phyloP scores from a whole-genome alignment of 2,329 filamentous ascomycete genomes.

The Penicillium sp. region DNA sequence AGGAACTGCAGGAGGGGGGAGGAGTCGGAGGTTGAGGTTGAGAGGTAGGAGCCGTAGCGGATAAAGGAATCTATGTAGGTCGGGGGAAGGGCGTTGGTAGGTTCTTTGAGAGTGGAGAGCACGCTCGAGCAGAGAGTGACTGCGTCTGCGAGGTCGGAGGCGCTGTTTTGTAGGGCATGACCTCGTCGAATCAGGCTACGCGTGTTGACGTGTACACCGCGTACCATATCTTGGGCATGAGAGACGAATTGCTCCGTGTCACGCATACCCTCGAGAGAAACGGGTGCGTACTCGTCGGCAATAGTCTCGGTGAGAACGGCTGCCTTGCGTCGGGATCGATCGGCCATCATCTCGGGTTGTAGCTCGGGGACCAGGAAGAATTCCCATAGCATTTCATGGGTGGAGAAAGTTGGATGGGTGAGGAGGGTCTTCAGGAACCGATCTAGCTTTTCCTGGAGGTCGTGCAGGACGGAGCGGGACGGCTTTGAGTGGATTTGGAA shows the following conservation, averaged over 20 bases:
- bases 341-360: slow-evolving; percentile 85
- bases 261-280: slow-evolving; percentile 71
- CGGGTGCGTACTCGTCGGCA: slow-evolving; percentile 83
- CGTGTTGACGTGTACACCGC: slow-evolving; percentile 81
- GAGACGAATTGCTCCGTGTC: slow-evolving; percentile 94
- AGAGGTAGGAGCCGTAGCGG: slow-evolving; percentile 70
- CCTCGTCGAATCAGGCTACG: slow-evolving; percentile 81
- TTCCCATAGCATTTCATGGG: slow-evolving; percentile 98
- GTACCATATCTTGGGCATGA: slow-evolving; percentile 87
- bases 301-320: slow-evolving; percentile 83
- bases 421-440: slow-evolving; percentile 87
- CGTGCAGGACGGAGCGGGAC: slow-evolving; percentile 82
- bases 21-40: slow-evolving; percentile 67
- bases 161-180: slow-evolving; percentile 72
- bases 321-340: slow-evolving; percentile 85
- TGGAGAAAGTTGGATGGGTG: slow-evolving; percentile 87
- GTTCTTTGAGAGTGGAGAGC: slow-evolving; percentile 57
- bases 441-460: slow-evolving; percentile 85
- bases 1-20: slow-evolving; percentile 77
- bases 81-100: slow-evolving; percentile 68
- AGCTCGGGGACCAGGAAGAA: slow-evolving; percentile 97
- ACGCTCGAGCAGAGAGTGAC: slow-evolving; percentile 51
- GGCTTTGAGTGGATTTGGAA: slow-evolving; percentile 94
- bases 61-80: slow-evolving; percentile 73
- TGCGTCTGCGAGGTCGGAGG: slow-evolving; percentile 56